phyloP scores from a whole-genome alignment of 768 basidiomycete species.

The Rhizopogon vesiculosus region DNA sequence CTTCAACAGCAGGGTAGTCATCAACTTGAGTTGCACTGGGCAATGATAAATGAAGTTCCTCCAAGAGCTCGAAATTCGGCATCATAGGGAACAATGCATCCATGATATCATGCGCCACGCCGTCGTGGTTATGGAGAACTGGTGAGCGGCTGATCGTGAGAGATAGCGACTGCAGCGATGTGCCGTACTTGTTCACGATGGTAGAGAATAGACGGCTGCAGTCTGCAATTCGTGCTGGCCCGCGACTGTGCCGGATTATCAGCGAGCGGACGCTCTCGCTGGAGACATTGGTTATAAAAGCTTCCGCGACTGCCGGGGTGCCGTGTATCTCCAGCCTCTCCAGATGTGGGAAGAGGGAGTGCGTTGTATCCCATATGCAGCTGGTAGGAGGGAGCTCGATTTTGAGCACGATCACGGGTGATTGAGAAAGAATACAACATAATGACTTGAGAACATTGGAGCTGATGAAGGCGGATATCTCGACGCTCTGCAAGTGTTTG shows the following conservation, averaged over 20 bases:
- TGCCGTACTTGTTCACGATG: background rate
- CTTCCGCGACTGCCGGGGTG: background rate
- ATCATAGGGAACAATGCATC: background rate
- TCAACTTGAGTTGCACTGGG: background rate
- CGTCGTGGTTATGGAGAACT: background rate
- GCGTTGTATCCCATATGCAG: background rate
- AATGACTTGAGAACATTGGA: background rate
- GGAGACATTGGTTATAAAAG: background rate
- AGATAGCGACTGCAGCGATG: background rate
- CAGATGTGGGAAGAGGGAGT: background rate
- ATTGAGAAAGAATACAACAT: background rate
- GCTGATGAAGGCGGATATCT: background rate
- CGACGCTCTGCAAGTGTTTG: background rate
- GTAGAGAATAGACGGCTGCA: background rate
- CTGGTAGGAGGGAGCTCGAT: background rate
- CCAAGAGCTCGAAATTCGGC: background rate
- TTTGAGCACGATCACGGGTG: slow-evolving; percentile 1
- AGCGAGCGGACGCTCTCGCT: background rate
- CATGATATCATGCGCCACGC: background rate
- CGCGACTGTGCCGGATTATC: background rate
- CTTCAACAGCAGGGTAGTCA: background rate
- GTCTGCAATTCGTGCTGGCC: background rate
- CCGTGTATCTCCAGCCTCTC: background rate
- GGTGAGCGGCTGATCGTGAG: background rate
- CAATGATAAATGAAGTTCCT: background rate